Evolutionary conservation across 2,329 filamentous ascomycete genomes (phyloP).

Genomic region (Colletotrichum spinosum): DNA sequence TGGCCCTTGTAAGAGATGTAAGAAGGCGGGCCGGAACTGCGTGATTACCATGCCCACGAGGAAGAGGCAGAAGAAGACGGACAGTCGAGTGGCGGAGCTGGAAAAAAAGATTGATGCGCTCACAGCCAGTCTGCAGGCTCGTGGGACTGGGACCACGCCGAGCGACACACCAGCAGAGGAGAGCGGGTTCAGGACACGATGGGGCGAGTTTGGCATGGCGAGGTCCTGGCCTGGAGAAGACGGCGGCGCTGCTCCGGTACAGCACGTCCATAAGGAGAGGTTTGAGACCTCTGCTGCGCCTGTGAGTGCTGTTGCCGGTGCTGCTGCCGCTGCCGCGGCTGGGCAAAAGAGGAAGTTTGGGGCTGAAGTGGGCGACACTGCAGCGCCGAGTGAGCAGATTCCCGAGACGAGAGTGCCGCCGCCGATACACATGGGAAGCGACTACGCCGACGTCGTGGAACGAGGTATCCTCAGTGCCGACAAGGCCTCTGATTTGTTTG

Average conservation of each 20-base stretch:
- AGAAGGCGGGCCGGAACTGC: constrained; percentile 82
- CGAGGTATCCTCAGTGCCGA: constrained; percentile 68
- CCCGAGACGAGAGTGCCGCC: constrained; percentile 26
- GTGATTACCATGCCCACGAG: constrained; percentile 79
- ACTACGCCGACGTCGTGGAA: constrained; percentile 65
- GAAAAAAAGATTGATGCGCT: constrained; percentile 93
- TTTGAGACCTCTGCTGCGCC: not conserved
- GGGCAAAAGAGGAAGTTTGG: constrained; percentile 47
- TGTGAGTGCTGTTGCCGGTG: not conserved
- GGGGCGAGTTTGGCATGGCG: constrained; percentile 25
- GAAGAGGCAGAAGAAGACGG: constrained; percentile 92
- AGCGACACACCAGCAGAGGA: constrained; percentile 17
- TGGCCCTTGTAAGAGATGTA: constrained; percentile 79
- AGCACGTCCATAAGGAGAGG: constrained; percentile 20
- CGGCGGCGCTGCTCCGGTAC: constrained; percentile 5
- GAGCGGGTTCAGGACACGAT: constrained; percentile 30
- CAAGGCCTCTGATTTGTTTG: constrained; percentile 66
- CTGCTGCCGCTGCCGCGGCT: not conserved
- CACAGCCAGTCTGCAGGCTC: constrained; percentile 80
- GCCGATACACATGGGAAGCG: constrained; percentile 33
- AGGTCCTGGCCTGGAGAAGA: constrained; percentile 11
- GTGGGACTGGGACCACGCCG: constrained; percentile 39
- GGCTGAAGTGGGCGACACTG: constrained; percentile 41
- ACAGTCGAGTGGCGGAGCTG: constrained; percentile 87
- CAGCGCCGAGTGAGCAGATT: constrained; percentile 1